Evolutionary conservation across 768 basidiomycete species (phyloP).

Genomic region (Krasilnikovozyma curviuscula): DNA sequence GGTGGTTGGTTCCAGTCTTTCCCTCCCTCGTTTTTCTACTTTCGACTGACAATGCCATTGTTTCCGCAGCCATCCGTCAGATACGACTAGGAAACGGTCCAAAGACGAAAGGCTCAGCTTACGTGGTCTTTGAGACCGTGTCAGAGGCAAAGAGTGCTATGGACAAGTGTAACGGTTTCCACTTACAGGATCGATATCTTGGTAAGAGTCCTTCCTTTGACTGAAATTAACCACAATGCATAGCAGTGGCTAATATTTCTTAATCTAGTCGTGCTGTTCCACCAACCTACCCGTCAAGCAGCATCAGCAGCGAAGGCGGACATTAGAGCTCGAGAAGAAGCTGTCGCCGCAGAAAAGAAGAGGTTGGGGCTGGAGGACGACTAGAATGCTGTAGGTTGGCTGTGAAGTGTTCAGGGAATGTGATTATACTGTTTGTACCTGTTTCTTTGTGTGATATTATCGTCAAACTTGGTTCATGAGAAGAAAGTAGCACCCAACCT

Average conservation of each 20-base stretch:
- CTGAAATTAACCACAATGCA: too few relatives aligned
- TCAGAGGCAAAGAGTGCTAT: slow-evolving; percentile 9
- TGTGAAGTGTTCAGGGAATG: too few relatives aligned
- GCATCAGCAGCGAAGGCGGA: slow-evolving; percentile 6
- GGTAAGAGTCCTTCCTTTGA: too few relatives aligned
- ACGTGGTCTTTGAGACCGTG: slow-evolving; percentile 11
- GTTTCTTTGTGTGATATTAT: too few relatives aligned
- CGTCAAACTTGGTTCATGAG: too few relatives aligned
- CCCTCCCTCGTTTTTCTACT: too few relatives aligned
- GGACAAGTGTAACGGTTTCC: slow-evolving; percentile 11
- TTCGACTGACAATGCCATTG: too few relatives aligned
- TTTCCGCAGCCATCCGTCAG: slow-evolving; percentile 10
- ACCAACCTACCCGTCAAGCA: slow-evolving; percentile 10
- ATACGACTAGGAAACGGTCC: slow-evolving; percentile 10
- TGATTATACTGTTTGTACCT: too few relatives aligned
- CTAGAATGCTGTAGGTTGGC: too few relatives aligned
- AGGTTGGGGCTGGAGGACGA: slow-evolving; percentile 9
- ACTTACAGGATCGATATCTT: slow-evolving; percentile 10
- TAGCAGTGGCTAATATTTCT: too few relatives aligned
- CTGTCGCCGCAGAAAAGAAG: slow-evolving; percentile 10
- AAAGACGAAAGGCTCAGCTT: slow-evolving; percentile 12
- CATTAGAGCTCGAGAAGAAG: slow-evolving; percentile 10
- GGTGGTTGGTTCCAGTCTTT: too few relatives aligned
- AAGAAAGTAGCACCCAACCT: too few relatives aligned
- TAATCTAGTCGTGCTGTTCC: slow-evolving; percentile 11